Percentiles rank a stretch among this genome's conserved stretches.
phyloP scores from a whole-genome alignment of 805 yeast species.

The Priceomyces melissophilus region DNA sequence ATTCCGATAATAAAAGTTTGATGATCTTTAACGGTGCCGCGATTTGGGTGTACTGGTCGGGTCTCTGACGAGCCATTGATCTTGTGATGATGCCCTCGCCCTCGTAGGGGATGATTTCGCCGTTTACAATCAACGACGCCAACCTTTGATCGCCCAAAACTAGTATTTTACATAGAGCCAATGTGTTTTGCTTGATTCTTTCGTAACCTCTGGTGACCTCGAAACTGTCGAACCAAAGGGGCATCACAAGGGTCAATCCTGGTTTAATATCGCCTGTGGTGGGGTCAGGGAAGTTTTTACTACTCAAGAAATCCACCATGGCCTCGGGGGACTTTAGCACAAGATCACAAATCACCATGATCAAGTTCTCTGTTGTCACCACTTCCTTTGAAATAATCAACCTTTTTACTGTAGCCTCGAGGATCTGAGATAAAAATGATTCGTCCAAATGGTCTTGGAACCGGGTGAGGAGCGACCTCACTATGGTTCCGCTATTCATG shows the following conservation, averaged over 20 bases:
- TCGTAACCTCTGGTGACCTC: constrained; percentile 78
- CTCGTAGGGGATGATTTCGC: constrained; percentile 65
- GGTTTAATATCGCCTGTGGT: constrained; percentile 17
- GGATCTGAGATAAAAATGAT: constrained; percentile 51
- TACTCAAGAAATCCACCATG: constrained; percentile 58
- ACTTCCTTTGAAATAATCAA: constrained; percentile 64
- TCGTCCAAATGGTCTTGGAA: constrained; percentile 37
- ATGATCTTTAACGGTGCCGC: constrained; percentile 71
- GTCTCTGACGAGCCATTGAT: constrained; percentile 70
- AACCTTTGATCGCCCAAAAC: constrained; percentile 55
- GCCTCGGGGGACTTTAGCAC: constrained; percentile 59
- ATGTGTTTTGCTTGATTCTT: constrained; percentile 61
- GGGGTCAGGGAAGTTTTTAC: constrained; percentile 23
- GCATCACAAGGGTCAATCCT: constrained; percentile 57
- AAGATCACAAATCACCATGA: constrained; percentile 72
- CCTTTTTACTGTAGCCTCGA: constrained; percentile 69
- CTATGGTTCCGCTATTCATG: constrained; percentile 67
- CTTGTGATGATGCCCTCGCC: constrained; percentile 76
- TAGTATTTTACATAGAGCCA: constrained; percentile 68
- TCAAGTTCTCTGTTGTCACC: constrained; percentile 71
- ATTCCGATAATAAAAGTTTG: constrained; percentile 66
- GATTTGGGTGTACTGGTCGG: constrained; percentile 59
- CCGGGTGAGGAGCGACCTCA: constrained; percentile 55
- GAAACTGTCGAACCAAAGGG: constrained; percentile 81
- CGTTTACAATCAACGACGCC: constrained; percentile 58